Evolutionary conservation across 108 stramenopile genomes (phyloP).

Genomic region (Nannochloropsis granulata): DNA sequence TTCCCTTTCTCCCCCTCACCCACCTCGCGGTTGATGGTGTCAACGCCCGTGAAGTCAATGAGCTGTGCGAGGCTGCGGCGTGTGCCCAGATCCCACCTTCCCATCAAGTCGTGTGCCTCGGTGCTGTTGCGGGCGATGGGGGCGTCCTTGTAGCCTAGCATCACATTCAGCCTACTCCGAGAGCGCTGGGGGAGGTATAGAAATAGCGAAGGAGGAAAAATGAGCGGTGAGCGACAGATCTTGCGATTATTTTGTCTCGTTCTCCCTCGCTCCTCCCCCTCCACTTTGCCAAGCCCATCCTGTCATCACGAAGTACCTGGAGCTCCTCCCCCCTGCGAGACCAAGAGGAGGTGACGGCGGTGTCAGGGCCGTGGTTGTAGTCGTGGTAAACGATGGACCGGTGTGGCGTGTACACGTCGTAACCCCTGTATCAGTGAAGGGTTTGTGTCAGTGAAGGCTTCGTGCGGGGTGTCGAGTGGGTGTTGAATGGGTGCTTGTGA

Average conservation of each 20-base stretch:
- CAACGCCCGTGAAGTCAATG: neutral
- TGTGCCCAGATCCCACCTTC: neutral
- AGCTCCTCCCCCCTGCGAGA: too few species aligned
- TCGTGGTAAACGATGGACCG: slow-evolving; percentile 61
- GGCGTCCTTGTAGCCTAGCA: neutral
- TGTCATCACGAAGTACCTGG: too few species aligned
- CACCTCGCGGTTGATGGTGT: neutral
- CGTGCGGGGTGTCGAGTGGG: too few species aligned
- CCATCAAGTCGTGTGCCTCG: neutral
- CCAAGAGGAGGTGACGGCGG: too few species aligned
- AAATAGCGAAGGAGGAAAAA: too few species aligned
- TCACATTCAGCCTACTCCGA: neutral
- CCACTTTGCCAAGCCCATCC: too few species aligned
- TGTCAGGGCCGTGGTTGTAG: slow-evolving; percentile 38
- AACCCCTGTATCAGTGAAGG: slow-evolving; percentile 34
- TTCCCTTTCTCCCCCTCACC: neutral
- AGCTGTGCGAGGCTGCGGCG: neutral
- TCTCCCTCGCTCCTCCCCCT: too few species aligned
- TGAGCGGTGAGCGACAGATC: too few species aligned
- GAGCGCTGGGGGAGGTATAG: neutral
- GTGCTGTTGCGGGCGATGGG: neutral
- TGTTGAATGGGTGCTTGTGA: too few species aligned
- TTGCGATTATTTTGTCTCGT: too few species aligned
- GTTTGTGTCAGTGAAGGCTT: neutral
- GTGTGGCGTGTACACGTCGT: slow-evolving; percentile 74